Evolutionary conservation across 805 yeast genomes (phyloP).

Genomic region (Yarrowia phangngaensis): DNA sequence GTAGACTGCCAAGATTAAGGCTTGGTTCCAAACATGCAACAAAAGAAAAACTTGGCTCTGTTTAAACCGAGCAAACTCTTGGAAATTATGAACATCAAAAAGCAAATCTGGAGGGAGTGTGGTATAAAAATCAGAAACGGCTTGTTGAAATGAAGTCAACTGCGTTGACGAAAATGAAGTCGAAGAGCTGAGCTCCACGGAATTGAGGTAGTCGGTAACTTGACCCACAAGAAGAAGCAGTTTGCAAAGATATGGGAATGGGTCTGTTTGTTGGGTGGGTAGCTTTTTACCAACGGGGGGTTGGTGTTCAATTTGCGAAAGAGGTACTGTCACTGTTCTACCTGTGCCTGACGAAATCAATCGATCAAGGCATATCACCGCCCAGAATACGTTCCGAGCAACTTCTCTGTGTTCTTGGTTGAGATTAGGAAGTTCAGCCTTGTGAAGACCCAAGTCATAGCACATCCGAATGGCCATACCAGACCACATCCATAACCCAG

Average conservation of each 20-base stretch:
- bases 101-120: slow-evolving; percentile 33
- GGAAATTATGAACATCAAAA: slow-evolving; percentile 35
- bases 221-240: slow-evolving; percentile 33
- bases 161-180: slow-evolving; percentile 3
- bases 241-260: slow-evolving; percentile 35
- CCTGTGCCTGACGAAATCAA: slow-evolving; percentile 36
- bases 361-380: slow-evolving; percentile 35
- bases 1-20: slow-evolving; percentile 36
- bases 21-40: slow-evolving; percentile 36
- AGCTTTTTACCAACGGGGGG: slow-evolving; percentile 27
- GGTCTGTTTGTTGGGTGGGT: slow-evolving; percentile 29
- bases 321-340: slow-evolving; percentile 32
- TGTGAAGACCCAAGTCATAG: slow-evolving; percentile 36
- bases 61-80: slow-evolving; percentile 31
- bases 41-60: slow-evolving; percentile 34
- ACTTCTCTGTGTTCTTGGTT: slow-evolving; percentile 28
- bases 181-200: slow-evolving; percentile 23
- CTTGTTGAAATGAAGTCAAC: slow-evolving; percentile 30
- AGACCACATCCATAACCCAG: slow-evolving; percentile 37
- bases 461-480: slow-evolving; percentile 38
- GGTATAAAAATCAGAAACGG: slow-evolving; percentile 33
- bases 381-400: slow-evolving; percentile 34
- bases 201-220: slow-evolving; percentile 34
- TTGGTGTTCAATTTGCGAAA: slow-evolving; percentile 32
- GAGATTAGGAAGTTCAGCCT: slow-evolving; percentile 26